Evolutionary conservation across 805 yeast genomes (phyloP).

Genomic region (Pichia deserticola): DNA sequence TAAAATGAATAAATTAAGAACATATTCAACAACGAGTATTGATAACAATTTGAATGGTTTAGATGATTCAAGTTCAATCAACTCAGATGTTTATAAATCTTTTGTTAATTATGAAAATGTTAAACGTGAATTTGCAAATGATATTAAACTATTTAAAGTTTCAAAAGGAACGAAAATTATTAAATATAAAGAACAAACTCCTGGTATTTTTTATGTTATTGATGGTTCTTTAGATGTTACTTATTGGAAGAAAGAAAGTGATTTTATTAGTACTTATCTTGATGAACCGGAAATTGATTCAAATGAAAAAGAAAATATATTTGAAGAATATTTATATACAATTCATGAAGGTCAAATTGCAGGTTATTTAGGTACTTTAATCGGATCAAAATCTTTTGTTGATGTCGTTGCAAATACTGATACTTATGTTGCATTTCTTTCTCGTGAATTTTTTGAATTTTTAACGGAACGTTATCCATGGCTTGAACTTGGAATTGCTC

Average conservation of each 20-base stretch:
- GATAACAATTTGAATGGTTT: slow-evolving; percentile 1
- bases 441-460: slow-evolving; percentile 53
- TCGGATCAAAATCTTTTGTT: slow-evolving; percentile 75
- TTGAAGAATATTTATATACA: slow-evolving; percentile 42
- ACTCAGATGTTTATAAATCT: slow-evolving; percentile 15
- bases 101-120: slow-evolving; percentile 40
- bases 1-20: slow-evolving; percentile 11
- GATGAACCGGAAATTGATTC: slow-evolving; percentile 7
- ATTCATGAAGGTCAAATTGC: slow-evolving; percentile 76
- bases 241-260: slow-evolving; percentile 30
- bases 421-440: slow-evolving; percentile 63
- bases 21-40: slow-evolving; percentile 20
- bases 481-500: slow-evolving; percentile 72
- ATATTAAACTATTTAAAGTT: slow-evolving; percentile 47
- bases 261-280: slow-evolving; percentile 8
- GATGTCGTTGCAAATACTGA: slow-evolving; percentile 55
- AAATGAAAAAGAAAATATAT: not conserved
- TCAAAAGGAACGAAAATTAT: slow-evolving; percentile 51
- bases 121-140: slow-evolving; percentile 51
- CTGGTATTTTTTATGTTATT: slow-evolving; percentile 75
- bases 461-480: slow-evolving; percentile 70
- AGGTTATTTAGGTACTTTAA: slow-evolving; percentile 75
- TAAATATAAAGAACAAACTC: slow-evolving; percentile 55
- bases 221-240: slow-evolving; percentile 69
- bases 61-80: slow-evolving; percentile 10